Evolutionary conservation across 2,329 filamentous ascomycete genomes (phyloP).

Genomic region (Phialocephala subalpina): DNA sequence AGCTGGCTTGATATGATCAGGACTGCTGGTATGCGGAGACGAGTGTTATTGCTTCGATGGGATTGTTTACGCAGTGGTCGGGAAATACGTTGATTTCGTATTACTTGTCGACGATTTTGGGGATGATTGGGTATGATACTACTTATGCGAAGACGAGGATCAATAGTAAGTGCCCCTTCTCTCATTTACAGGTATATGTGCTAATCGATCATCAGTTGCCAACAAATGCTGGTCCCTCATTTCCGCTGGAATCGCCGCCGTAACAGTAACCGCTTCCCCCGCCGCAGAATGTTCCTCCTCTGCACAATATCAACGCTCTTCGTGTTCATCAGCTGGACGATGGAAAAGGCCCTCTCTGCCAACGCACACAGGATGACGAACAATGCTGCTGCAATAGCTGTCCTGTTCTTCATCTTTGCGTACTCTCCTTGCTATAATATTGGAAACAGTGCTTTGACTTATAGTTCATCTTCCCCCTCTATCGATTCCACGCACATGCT

Average conservation of each 20-base stretch:
- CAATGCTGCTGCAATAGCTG: slow-evolving; percentile 35
- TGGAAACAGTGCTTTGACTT: slow-evolving; percentile 72
- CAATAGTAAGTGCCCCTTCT: slow-evolving; percentile 47
- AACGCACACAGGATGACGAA: slow-evolving; percentile 40
- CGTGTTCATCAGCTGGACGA: slow-evolving; percentile 64
- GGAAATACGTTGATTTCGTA: slow-evolving; percentile 55
- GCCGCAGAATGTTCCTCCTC: slow-evolving; percentile 59
- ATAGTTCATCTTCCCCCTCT: slow-evolving; percentile 52
- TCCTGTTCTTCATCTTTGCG: slow-evolving; percentile 66
- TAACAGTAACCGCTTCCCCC: slow-evolving; percentile 53
- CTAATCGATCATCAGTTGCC: not conserved
- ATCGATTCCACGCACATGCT: not conserved
- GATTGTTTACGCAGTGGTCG: slow-evolving; percentile 62
- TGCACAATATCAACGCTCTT: slow-evolving; percentile 61
- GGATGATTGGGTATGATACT: slow-evolving; percentile 49
- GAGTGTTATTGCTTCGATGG: slow-evolving; percentile 56
- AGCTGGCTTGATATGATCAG: slow-evolving; percentile 61
- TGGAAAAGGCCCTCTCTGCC: slow-evolving; percentile 49
- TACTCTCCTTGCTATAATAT: slow-evolving; percentile 69
- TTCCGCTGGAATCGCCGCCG: slow-evolving; percentile 50
- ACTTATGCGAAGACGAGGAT: slow-evolving; percentile 53
- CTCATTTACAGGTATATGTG: too few species aligned
- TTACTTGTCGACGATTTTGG: slow-evolving; percentile 47
- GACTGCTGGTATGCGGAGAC: slow-evolving; percentile 57
- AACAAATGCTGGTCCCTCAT: slow-evolving; percentile 53